Evolutionary conservation across 345 rosid species (phyloP).

Genomic region (Eucalyptus tenuipes): DNA sequence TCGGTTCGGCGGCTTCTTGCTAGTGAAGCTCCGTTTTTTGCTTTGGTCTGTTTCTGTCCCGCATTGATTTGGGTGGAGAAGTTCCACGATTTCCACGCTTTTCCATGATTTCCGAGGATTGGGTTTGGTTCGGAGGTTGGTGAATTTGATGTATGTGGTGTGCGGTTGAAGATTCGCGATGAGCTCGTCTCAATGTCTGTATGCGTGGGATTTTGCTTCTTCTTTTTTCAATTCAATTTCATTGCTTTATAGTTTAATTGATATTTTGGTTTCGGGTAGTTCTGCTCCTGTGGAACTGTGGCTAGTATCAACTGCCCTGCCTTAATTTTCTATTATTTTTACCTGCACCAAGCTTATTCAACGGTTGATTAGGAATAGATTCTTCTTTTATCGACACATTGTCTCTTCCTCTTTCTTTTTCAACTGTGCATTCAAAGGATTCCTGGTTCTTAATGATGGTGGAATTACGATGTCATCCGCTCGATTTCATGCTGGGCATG

Average conservation of each 20-base stretch:
- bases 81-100: not conserved
- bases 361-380: not conserved
- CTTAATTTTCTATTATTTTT: not conserved
- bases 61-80: not conserved
- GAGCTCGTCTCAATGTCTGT: not conserved
- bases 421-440: not conserved
- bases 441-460: not conserved
- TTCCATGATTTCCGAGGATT: not conserved
- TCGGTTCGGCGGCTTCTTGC: not conserved
- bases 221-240: not conserved
- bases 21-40: not conserved
- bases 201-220: not conserved
- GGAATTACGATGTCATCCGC: not conserved
- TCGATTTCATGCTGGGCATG: not conserved
- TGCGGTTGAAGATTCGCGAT: not conserved
- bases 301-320: not conserved
- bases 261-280: not conserved
- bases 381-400: not conserved
- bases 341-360: not conserved
- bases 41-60: not conserved
- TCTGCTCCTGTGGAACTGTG: slow-evolving; percentile 5
- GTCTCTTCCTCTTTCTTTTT: not conserved
- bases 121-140: not conserved
- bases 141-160: not conserved
- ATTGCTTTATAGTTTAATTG: not conserved